Evolutionary conservation across 1,284 basidiomycete genomes (phyloP).

Genomic region (Xerocomus minutiporus): DNA sequence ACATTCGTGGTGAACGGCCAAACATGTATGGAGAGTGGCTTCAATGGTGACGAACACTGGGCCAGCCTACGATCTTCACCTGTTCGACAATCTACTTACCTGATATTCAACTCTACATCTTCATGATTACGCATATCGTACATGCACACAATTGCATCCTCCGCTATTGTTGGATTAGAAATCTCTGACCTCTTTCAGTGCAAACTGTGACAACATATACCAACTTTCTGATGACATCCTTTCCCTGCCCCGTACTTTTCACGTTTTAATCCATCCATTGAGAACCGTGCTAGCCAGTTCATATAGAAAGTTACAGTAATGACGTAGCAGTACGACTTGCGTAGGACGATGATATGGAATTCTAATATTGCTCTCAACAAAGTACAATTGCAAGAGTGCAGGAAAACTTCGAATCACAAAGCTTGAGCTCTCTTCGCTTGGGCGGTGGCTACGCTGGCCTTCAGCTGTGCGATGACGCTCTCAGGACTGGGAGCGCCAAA

Average conservation of each 20-base stretch:
- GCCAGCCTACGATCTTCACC: conserved; percentile 8
- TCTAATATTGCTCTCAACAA: conserved; percentile 21
- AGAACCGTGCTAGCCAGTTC: conserved; percentile 17
- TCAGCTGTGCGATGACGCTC: conserved; percentile 71
- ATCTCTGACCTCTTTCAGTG: conserved; percentile 22
- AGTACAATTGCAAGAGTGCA: background rate
- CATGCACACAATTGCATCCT: conserved; percentile 27
- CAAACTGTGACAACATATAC: conserved; percentile 30
- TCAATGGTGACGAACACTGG: conserved; percentile 46
- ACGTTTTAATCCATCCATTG: conserved; percentile 14
- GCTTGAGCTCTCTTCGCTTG: conserved; percentile 44
- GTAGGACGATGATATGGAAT: conserved; percentile 26
- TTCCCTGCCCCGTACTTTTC: conserved; percentile 23
- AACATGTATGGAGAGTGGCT: conserved; percentile 92
- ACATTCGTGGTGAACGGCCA: conserved; percentile 79
- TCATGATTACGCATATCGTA: conserved; percentile 25
- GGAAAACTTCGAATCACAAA: conserved; percentile 1
- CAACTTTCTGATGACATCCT: conserved; percentile 26
- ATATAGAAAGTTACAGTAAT: background rate
- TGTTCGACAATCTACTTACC: conserved; percentile 28
- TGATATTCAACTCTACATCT: conserved; percentile 28
- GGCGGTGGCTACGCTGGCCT: conserved; percentile 66
- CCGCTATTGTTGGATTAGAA: conserved; percentile 33
- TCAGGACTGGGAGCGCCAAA: conserved; percentile 81
- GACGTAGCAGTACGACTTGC: conserved; percentile 18